A percentile compares a stretch with the other conserved stretches of the same genome.
phyloP scores from a whole-genome alignment of 2,329 filamentous ascomycete species.

The Aspergillus awamori region DNA sequence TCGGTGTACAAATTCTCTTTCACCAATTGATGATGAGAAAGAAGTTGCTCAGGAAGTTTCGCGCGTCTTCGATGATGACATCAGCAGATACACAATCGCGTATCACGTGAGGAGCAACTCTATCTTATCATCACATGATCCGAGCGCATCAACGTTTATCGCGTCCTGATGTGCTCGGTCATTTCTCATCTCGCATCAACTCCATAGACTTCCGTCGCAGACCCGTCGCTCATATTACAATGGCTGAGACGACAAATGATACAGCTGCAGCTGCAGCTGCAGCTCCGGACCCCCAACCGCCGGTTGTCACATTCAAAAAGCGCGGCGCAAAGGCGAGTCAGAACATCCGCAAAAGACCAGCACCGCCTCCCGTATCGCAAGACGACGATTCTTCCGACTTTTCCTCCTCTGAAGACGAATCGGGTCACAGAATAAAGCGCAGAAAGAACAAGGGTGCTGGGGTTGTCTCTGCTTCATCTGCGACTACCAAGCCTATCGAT shows the following conservation, averaged over 20 bases:
- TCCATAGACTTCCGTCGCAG: background rate
- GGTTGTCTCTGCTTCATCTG: slow-evolving; percentile 64
- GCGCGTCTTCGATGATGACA: background rate
- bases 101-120: background rate
- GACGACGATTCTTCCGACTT: slow-evolving; percentile 62
- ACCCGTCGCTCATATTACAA: slow-evolving; percentile 12
- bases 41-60: background rate
- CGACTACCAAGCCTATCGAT: slow-evolving; percentile 10
- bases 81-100: background rate
- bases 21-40: background rate
- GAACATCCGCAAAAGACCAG: slow-evolving; percentile 77
- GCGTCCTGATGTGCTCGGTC: background rate
- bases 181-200: background rate
- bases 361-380: slow-evolving; percentile 67
- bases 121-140: slow-evolving; percentile 5
- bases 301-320: slow-evolving; percentile 71
- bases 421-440: slow-evolving; percentile 76
- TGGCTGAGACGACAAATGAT: slow-evolving; percentile 32
- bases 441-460: slow-evolving; percentile 68
- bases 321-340: slow-evolving; percentile 74
- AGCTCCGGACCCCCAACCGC: slow-evolving; percentile 15
- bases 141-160: background rate
- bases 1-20: too few species aligned
- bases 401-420: slow-evolving; percentile 75
- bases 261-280: background rate